These are phyloP conservation scores for Tilletia caries DNA, from an alignment of 1,284 basidiomycete species.

Conservation along the genomic window DNA sequence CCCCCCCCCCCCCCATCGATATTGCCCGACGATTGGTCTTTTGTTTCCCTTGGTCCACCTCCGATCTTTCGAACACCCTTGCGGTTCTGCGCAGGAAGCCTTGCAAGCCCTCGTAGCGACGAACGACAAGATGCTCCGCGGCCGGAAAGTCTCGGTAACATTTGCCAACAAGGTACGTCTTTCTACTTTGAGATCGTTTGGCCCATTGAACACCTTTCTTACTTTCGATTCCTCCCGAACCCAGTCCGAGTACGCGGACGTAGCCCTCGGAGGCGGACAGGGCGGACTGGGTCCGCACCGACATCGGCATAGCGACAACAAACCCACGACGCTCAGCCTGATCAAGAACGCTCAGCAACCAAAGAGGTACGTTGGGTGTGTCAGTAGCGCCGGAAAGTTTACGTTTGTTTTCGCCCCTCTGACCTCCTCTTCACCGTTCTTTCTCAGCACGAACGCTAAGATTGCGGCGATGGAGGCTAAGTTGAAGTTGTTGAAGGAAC, in stretches of 20 bases:
- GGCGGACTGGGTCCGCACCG: constrained; percentile 29
- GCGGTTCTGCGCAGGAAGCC: constrained; percentile 61
- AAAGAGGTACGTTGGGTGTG: constrained; percentile 61
- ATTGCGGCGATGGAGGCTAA: constrained; percentile 96
- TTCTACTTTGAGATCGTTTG: background rate
- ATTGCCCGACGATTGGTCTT: too few species aligned
- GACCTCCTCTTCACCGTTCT: background rate
- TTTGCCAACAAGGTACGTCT: constrained; percentile 73
- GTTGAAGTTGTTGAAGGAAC: constrained; percentile 66
- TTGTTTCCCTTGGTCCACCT: too few species aligned
- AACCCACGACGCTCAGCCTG: constrained; percentile 81
- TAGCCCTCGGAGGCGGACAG: background rate
- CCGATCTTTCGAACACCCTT: too few species aligned
- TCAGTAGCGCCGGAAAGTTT: background rate
- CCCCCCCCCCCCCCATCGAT: too few species aligned
- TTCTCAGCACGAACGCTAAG: constrained; percentile 67
- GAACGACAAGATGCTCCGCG: constrained; percentile 76
- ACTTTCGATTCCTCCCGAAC: too few species aligned
- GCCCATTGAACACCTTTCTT: background rate
- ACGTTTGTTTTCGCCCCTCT: background rate
- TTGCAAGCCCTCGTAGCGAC: constrained; percentile 70
- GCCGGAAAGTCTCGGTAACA: constrained; percentile 81
- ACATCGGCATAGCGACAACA: constrained; percentile 53
- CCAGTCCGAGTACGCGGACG: constrained; percentile 5
- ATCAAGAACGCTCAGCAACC: constrained; percentile 69